Evolutionary conservation across 2,329 filamentous ascomycete species (phyloP).

Genomic region (Fusarium marasasianum): DNA sequence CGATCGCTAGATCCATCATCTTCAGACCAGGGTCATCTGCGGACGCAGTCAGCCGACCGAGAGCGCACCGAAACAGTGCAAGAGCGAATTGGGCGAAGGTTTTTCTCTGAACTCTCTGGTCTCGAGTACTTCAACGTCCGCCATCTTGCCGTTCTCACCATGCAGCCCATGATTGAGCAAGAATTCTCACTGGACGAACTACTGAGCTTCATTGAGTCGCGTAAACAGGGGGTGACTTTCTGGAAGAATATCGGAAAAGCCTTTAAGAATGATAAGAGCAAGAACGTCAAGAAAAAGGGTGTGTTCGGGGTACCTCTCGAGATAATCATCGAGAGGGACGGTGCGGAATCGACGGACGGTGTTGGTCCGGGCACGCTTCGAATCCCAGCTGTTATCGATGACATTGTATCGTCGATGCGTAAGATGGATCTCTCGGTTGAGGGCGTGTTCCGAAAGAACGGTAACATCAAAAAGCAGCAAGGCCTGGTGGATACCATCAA

Average conservation of each 20-base stretch:
- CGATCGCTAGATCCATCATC: slow-evolving; percentile 52
- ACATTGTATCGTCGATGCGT: slow-evolving; percentile 92
- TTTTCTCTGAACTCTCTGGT: slow-evolving; percentile 95
- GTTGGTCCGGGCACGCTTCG: slow-evolving; percentile 91
- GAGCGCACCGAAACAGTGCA: slow-evolving; percentile 64
- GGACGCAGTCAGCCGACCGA: slow-evolving; percentile 65
- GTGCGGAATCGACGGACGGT: slow-evolving; percentile 96
- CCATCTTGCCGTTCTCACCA: slow-evolving; percentile 91
- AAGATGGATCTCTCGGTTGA: slow-evolving; percentile 99
- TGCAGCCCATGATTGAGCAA: slow-evolving; percentile 89
- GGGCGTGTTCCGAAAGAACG: slow-evolving; percentile 98
- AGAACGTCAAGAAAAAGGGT: slow-evolving; percentile 87
- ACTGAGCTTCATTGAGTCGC: slow-evolving; percentile 89
- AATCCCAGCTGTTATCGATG: slow-evolving; percentile 94
- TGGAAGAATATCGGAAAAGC: slow-evolving; percentile 99
- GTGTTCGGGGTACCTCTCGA: slow-evolving; percentile 93
- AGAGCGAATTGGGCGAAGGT: slow-evolving; percentile 73
- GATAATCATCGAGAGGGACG: slow-evolving; percentile 88
- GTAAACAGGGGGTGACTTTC: slow-evolving; percentile 82
- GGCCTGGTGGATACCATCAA: slow-evolving; percentile 90
- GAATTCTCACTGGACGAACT: slow-evolving; percentile 96
- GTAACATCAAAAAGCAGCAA: slow-evolving; percentile 93
- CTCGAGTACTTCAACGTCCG: slow-evolving; percentile 98
- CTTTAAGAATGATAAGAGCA: slow-evolving; percentile 85
- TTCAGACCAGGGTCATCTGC: slow-evolving; percentile 74